These are phyloP conservation scores for Aleurites moluccanus DNA, from an alignment of 441 rosid species.

Conservation along the genomic window DNA sequence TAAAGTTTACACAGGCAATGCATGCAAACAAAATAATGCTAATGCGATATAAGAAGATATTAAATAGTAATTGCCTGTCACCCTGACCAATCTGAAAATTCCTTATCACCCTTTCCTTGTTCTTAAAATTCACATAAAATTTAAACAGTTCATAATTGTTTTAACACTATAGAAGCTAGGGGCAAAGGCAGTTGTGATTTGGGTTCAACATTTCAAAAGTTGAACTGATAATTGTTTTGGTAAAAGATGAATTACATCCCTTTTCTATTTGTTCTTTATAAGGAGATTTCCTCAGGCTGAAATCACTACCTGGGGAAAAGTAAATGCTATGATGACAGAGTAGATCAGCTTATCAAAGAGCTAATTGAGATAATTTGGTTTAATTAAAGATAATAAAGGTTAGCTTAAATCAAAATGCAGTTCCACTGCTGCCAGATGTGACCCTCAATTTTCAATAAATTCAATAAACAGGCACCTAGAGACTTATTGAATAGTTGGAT, in stretches of 20 bases:
- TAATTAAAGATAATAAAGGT: not conserved
- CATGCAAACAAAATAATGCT: not conserved
- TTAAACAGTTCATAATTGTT: not conserved
- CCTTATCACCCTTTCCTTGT: not conserved
- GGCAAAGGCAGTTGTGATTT: too few species aligned
- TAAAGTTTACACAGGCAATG: constrained; percentile 2
- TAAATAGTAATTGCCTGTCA: not conserved
- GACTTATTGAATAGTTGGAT: not conserved
- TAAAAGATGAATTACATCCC: not conserved
- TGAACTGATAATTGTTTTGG: not conserved
- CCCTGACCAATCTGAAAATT: not conserved
- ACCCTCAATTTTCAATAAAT: not conserved
- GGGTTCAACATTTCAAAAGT: not conserved
- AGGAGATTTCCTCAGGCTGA: not conserved
- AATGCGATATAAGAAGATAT: not conserved
- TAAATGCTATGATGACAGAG: too few species aligned
- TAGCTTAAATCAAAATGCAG: not conserved
- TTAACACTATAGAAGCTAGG: not conserved
- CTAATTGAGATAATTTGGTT: constrained; percentile 4
- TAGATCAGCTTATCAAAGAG: not conserved
- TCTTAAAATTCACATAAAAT: constrained; percentile 6
- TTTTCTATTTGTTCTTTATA: not conserved
- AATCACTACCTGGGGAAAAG: not conserved
- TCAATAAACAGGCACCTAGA: not conserved
- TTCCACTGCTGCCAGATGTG: not conserved